These are phyloP conservation scores for Paecilomyces formosus DNA, from an alignment of 2,329 filamentous ascomycete species.

Conservation along the genomic window DNA sequence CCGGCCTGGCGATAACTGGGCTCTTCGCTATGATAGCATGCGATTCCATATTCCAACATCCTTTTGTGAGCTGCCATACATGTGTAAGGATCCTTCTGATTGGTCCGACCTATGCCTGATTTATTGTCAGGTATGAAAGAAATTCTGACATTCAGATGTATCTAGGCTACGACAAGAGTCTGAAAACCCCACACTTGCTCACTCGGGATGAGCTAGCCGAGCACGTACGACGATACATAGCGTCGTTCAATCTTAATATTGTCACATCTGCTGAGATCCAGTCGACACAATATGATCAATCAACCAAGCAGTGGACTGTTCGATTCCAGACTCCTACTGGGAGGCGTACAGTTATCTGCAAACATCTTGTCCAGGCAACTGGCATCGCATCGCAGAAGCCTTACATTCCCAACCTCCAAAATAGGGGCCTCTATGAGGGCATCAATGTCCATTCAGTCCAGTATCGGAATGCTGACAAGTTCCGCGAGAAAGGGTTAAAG, in stretches of 20 bases:
- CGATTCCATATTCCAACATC: conserved; percentile 34
- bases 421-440: neutral
- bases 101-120: too few species aligned
- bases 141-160: neutral
- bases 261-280: conserved; percentile 20
- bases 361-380: neutral
- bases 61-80: conserved; percentile 28
- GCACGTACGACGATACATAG: conserved; percentile 12
- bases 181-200: neutral
- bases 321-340: conserved; percentile 6
- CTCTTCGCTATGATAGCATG: conserved; percentile 38
- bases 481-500: neutral
- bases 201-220: neutral
- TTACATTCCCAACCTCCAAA: neutral
- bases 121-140: neutral
- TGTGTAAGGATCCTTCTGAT: conserved; percentile 4
- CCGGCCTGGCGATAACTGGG: conserved; percentile 40
- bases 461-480: neutral
- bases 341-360: neutral
- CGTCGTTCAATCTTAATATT: conserved; percentile 24
- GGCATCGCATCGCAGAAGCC: neutral
- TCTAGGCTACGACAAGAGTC: neutral
- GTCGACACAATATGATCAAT: conserved; percentile 16
- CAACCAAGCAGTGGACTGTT: conserved; percentile 17
- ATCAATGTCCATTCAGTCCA: neutral